Evolutionary conservation across 371 early-diverging fungal genomes (phyloP).

Genomic region (Lichtheimia ornata): DNA sequence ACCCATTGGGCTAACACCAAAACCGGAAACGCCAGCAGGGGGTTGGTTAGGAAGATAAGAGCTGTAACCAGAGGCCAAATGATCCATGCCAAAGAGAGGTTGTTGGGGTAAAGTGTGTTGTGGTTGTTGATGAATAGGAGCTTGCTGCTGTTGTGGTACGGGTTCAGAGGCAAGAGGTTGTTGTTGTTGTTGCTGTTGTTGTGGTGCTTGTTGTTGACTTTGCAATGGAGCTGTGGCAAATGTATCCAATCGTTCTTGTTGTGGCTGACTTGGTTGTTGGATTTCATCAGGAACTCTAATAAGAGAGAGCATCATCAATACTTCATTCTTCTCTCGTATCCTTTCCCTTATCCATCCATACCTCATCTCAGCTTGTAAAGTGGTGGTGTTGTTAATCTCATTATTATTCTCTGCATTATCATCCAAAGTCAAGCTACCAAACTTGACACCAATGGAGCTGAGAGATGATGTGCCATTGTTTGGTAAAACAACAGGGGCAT

Average conservation of each 20-base stretch:
- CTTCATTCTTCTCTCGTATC: not conserved
- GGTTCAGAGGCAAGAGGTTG: not conserved
- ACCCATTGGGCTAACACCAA: conserved; percentile 59
- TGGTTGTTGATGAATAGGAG: conserved; percentile 9
- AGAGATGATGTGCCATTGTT: conserved; percentile 37
- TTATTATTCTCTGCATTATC: conserved; percentile 6
- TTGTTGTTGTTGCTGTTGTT: conserved; percentile 12
- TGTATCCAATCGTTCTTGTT: conserved; percentile 5
- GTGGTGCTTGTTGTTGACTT: conserved; percentile 10
- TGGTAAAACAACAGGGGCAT: conserved; percentile 83
- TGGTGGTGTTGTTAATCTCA: not conserved
- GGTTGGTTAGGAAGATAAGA: conserved; percentile 45
- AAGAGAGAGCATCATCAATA: not conserved
- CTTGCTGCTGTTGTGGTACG: conserved; percentile 16
- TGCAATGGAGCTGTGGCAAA: not conserved
- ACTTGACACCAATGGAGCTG: conserved; percentile 68
- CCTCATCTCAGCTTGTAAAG: not conserved
- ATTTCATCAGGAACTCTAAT: not conserved
- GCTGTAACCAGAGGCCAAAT: conserved; percentile 53
- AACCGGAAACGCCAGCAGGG: conserved; percentile 48
- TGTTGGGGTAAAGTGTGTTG: conserved; percentile 7
- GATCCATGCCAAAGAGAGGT: conserved; percentile 50
- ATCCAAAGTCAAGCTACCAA: conserved; percentile 68
- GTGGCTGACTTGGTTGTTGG: not conserved
- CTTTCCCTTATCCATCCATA: not conserved